Evolutionary conservation across 2,329 filamentous ascomycete genomes (phyloP), one percentile per base, ranked within the genome.

Genomic region (Apiospora pterosperma): DNA sequence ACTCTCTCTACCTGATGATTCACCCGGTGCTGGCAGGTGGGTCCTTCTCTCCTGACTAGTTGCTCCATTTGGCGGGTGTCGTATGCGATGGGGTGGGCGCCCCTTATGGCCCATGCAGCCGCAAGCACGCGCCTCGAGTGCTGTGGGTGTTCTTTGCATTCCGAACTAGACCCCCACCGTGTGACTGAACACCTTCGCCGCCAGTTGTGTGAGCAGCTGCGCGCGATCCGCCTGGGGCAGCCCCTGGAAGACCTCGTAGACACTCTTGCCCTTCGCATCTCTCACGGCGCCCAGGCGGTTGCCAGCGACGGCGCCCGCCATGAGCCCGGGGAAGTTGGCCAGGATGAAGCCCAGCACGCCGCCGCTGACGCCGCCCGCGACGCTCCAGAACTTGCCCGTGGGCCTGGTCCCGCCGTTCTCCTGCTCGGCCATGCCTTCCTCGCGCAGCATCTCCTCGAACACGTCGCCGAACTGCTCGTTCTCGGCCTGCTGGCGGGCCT

Each of bases 291-390:
- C 96, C n/a, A 98, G 79, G 62, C 94, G 81, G 79, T 97, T 98
- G 12, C 96, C 96, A 0, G 94, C 95, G 2, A 97, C 94, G 2
- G 92, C 93, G 3, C 96, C 96, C 0, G 95, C 95, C 41, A 98
- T 78, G 73, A 95, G 85, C 0, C 96, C 96, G 0, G 95, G 92
- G 60, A 97, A 88, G 75, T 98, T 98, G 34, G 90, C 96, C 31
- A 98, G 86, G 70, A 99, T 99, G 77, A 98, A 98, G 0, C 96
- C 96, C 76, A 99, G 85, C 3, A 93, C 92, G 14, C 90, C 95
- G 36, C 96, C 96, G 74, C 92, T 96, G 44, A 95, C 77, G 1
- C 93, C 93, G 3, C 96, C 96, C 0, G 97, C 76, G 68, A 97
- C 78, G 64, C 89, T 85, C 95, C 96, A 99, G 78, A 99, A 97